These are phyloP conservation scores for Rhizopus stolonifer DNA, from an alignment of 371 early-diverging fungal genomes.

Conservation along the genomic window DNA sequence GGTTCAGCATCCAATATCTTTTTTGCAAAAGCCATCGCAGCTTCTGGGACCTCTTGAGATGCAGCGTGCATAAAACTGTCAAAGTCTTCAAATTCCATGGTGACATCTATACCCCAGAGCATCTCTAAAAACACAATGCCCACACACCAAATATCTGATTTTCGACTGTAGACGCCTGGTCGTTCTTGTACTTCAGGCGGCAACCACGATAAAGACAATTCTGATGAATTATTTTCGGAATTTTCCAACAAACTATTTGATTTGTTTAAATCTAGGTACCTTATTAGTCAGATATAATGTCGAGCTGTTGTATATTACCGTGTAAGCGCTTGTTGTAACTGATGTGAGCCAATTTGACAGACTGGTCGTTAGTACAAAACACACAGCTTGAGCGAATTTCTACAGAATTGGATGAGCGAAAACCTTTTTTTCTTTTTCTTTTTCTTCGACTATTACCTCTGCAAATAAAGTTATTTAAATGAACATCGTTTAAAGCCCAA, in stretches of 20 bases:
- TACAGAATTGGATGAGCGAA: too few species aligned
- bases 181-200: conserved; percentile 61
- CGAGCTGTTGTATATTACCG: conserved; percentile 23
- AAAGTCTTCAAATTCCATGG: conserved; percentile 55
- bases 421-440: too few species aligned
- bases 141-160: conserved; percentile 78
- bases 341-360: conserved; percentile 44
- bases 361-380: conserved; percentile 38
- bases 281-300: too few species aligned
- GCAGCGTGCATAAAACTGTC: conserved; percentile 56
- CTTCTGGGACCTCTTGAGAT: conserved; percentile 46
- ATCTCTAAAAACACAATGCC: conserved; percentile 74
- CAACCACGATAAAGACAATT: conserved; percentile 38
- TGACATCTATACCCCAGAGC: conserved; percentile 66
- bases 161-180: conserved; percentile 61
- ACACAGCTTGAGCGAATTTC: conserved; percentile 43
- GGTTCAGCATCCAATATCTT: conserved; percentile 65
- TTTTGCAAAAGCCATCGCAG: conserved; percentile 49
- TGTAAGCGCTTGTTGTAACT: conserved; percentile 50
- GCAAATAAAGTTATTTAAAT: conserved; percentile 60
- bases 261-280: conserved; percentile 37
- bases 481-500: conserved; percentile 57
- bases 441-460: conserved; percentile 47
- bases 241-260: conserved; percentile 42
- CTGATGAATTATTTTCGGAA: conserved; percentile 32